Percentiles rank a stretch among this genome's conserved stretches.
phyloP scores from a whole-genome alignment of 768 basidiomycete genomes.

The Serpula lacrymans region DNA sequence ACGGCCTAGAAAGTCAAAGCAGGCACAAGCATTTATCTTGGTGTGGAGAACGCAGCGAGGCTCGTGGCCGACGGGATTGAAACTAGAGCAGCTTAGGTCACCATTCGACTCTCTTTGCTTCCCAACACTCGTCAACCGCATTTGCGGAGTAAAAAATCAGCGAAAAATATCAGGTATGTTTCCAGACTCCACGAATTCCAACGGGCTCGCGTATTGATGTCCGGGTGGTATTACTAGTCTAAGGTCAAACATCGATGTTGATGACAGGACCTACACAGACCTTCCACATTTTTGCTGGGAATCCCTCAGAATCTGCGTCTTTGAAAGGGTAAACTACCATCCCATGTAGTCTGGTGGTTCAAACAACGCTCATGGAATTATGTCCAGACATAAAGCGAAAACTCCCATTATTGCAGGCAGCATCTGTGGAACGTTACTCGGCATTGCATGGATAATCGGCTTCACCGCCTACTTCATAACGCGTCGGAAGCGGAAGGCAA shows the following conservation, averaged over 20 bases:
- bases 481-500: constrained; percentile 44
- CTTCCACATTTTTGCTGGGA: constrained; percentile 20
- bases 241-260: not conserved
- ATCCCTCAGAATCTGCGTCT: constrained; percentile 38
- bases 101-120: too few relatives aligned
- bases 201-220: too few relatives aligned
- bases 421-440: constrained; percentile 51
- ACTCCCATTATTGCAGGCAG: constrained; percentile 62
- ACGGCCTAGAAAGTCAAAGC: too few relatives aligned
- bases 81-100: too few relatives aligned
- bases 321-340: constrained; percentile 32
- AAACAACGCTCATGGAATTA: not conserved
- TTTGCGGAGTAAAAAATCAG: too few relatives aligned
- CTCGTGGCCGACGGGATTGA: too few relatives aligned
- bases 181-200: too few relatives aligned
- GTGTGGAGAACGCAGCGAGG: too few relatives aligned
- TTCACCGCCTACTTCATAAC: constrained; percentile 57
- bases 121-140: too few relatives aligned
- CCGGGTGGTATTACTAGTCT: not conserved
- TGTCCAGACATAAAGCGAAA: constrained; percentile 45
- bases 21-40: too few relatives aligned
- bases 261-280: too few relatives aligned
- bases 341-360: not conserved
- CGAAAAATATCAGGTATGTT: too few relatives aligned
- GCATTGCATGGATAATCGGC: constrained; percentile 45